Evolutionary conservation across 2,329 filamentous ascomycete genomes (phyloP), one percentile per base, ranked within the genome.

Genomic region (Zymoseptoria tritici): DNA sequence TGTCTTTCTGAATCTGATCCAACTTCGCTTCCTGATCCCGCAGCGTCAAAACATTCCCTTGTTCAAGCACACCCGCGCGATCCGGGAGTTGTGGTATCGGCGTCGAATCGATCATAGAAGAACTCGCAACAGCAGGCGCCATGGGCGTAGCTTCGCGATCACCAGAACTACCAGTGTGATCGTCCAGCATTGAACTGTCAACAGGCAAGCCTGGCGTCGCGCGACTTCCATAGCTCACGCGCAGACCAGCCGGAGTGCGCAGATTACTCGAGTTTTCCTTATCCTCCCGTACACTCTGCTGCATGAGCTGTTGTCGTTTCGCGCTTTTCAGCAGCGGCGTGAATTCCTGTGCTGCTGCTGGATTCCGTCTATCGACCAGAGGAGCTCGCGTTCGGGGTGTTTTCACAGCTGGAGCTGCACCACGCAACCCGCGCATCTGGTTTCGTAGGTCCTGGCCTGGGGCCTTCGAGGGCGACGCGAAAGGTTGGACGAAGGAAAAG

Each of bases 1-100:
- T 99, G 72, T 97, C 94, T 78, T 99, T 99, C 72, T 97, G 91
- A 68, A 99, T 93, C 71, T 90, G 90, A 77, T 97, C 90, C 67
- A 99, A 93, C 66, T 85, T 84, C 67, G 91, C 91, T 75, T 97
- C 94, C 74, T 99, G 94, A 72, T 99, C 94, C 62, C 91, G 87
- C 60, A 99, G 76, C 1, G 94, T 96, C 67, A 97, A 82, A 71
- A 95, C 88, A 68, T 97, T 96, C 20, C 91, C 91, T 67, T 94
- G 88, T 62, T 92, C 87, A 46, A 96, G 76, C 4, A 90, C 83
- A 0, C 75, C 77, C 22, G 85, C 87, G 50, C 65, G 60, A 59
- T 87, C 83, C 5, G 86, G 83, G 36, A 90, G 77, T 60, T 87
- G 80, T 2, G 86, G 85, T 69, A 96, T 78, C 0, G 94, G 94